Evolutionary conservation across 805 yeast genomes (phyloP).

Genomic region (Ogataea pilisensis): DNA sequence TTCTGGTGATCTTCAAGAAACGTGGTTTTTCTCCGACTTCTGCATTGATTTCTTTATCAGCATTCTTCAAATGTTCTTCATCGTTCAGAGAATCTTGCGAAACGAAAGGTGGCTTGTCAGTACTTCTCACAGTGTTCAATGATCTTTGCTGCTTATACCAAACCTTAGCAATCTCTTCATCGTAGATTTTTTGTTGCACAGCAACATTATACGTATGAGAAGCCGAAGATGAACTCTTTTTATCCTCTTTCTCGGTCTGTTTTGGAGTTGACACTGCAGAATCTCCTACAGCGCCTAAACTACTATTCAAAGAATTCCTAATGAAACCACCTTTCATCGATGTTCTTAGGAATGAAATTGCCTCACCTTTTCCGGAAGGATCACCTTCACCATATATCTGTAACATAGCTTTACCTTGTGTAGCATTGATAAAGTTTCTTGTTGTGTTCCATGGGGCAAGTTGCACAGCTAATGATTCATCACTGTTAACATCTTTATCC

Average conservation of each 20-base stretch:
- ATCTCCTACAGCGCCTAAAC: slow-evolving; percentile 11
- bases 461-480: slow-evolving; percentile 73
- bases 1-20: slow-evolving; percentile 62
- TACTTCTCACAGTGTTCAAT: slow-evolving; percentile 36
- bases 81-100: slow-evolving; percentile 15
- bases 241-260: slow-evolving; percentile 26
- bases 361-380: slow-evolving; percentile 87
- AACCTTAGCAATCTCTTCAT: slow-evolving; percentile 79
- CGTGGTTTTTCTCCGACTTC: slow-evolving; percentile 31
- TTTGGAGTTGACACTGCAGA: slow-evolving; percentile 17
- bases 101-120: slow-evolving; percentile 21
- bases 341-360: slow-evolving; percentile 80
- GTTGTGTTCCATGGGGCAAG: slow-evolving; percentile 94
- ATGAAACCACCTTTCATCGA: slow-evolving; percentile 93
- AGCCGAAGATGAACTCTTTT: slow-evolving; percentile 40
- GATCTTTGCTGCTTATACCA: slow-evolving; percentile 83
- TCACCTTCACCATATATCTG: slow-evolving; percentile 94
- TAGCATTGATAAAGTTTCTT: slow-evolving; percentile 84
- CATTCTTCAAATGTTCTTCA: slow-evolving; percentile 31
- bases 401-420: slow-evolving; percentile 95
- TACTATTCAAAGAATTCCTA: slow-evolving; percentile 18
- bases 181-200: slow-evolving; percentile 84
- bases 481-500: slow-evolving; percentile 34
- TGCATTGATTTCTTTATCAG: slow-evolving; percentile 28
- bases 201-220: slow-evolving; percentile 79